Conservation (phyloP, 2,329 filamentous ascomycete genomes). For the Beauveria australis region DNA sequence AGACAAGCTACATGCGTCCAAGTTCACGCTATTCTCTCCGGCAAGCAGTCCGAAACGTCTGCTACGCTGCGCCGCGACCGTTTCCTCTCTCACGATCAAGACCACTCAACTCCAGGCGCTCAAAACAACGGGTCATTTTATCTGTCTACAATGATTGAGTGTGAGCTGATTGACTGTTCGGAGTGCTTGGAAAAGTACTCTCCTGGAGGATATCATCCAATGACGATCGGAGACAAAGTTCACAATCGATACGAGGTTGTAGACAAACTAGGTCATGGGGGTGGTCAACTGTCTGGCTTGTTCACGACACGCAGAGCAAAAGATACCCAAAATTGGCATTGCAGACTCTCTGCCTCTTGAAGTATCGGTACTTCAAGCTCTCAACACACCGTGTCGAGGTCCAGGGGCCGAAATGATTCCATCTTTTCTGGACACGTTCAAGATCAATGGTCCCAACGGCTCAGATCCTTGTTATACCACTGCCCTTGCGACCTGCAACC, state of each 20-base stretch:
- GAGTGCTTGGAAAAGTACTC: background rate
- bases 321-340: conserved; percentile 5
- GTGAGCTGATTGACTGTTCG: background rate
- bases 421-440: conserved; percentile 3
- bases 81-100: no score
- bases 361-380: background rate
- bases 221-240: conserved; percentile 4
- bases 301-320: background rate
- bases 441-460: background rate
- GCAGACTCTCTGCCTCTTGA: conserved; percentile 3
- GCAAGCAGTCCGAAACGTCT: no score
- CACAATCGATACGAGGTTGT: conserved; percentile 11
- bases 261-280: conserved; percentile 12
- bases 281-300: conserved; percentile 12
- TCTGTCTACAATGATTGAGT: no score
- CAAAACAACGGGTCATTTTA: no score
- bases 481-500: background rate
- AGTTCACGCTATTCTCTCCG: no score
- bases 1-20: no score
- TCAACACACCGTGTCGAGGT: background rate
- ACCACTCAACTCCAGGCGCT: no score
- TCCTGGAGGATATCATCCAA: conserved; percentile 8
- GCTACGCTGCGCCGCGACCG: no score
- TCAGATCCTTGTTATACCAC: background rate
- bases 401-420: background rate